Evolutionary conservation across 208 protist species (phyloP), one percentile per base, ranked within the genome.

Genomic region (Acanthamoeba lenticulata): DNA sequence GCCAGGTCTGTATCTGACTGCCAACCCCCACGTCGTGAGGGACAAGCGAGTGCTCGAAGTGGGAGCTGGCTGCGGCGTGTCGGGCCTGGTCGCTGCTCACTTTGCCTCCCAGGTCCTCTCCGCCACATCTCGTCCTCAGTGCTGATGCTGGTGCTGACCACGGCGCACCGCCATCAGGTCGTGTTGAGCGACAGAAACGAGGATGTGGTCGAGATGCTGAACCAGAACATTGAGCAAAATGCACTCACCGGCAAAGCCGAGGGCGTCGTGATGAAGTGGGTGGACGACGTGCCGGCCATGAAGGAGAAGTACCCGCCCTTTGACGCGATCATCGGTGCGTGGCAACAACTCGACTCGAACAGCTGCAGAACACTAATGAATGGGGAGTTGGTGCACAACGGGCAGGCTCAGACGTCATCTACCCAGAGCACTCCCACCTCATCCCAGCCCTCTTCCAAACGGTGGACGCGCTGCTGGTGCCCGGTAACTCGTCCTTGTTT

Each of bases 1-100:
- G 15, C 0, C 69, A 79, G 69, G 69, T 24, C 69, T 79, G 15
- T 79, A 79, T 29, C 34, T 79, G 69, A 79, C 69, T 9, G 69
- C 69, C 5, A 79, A 47, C 36, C 69, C 69, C 9, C 36, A 79
- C 38, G 36, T 79, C 21, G 69, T 79, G 36, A n/a, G 69, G 24
- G 21, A 29, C 34, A 79, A 79, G 69, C 69, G 36, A 17, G 69
- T 79, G 9, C 69, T 79, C 17, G 69, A 79, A 19, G 69, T 79
- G 69, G 69, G 69, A 1, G 69, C 69, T 36, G 69, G 69, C 36
- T 79, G 69, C 44, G 69, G 69, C 69, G 69, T 79, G 38, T 79
- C 69, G 32, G 69, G 69, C 13, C 69, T 79, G 32, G 44, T 79
- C 34, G 69, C 69, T n/a, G 69, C 69, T 13, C 69, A 36, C 69